Evolutionary conservation across 2,329 filamentous ascomycete species (phyloP).

Genomic region (Phialophora tarda): DNA sequence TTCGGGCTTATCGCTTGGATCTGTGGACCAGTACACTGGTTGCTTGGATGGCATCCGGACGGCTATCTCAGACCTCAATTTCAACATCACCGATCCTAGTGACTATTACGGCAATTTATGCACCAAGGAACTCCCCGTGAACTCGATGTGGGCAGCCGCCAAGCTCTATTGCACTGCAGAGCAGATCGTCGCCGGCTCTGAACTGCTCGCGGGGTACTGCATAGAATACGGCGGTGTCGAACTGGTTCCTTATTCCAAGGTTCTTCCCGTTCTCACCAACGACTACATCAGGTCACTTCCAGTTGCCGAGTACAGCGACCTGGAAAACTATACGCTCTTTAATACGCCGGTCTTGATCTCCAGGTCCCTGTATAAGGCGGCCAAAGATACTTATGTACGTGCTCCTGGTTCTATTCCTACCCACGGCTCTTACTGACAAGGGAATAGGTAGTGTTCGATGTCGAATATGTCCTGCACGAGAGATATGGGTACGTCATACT

Average conservation of each 20-base stretch:
- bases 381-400: slow-evolving; percentile 45
- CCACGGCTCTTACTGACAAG: not conserved
- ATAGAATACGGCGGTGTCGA: slow-evolving; percentile 42
- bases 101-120: slow-evolving; percentile 38
- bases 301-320: slow-evolving; percentile 43
- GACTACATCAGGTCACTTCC: slow-evolving; percentile 45
- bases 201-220: slow-evolving; percentile 22
- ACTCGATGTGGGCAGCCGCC: slow-evolving; percentile 47
- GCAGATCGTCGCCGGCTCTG: slow-evolving; percentile 38
- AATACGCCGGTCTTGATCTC: slow-evolving; percentile 45
- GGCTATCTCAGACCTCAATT: slow-evolving; percentile 23
- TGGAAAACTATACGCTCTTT: slow-evolving; percentile 37
- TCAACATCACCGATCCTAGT: slow-evolving; percentile 12
- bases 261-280: slow-evolving; percentile 42
- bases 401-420: slow-evolving; percentile 1
- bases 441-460: slow-evolving; percentile 28
- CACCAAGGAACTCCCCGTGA: slow-evolving; percentile 44
- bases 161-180: slow-evolving; percentile 42
- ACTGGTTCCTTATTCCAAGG: slow-evolving; percentile 35
- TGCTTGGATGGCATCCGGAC: slow-evolving; percentile 26
- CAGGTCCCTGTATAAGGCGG: slow-evolving; percentile 40
- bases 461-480: slow-evolving; percentile 46
- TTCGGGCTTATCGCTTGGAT: slow-evolving; percentile 2
- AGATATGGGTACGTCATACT: slow-evolving; percentile 44
- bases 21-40: slow-evolving; percentile 6